Conservation (phyloP, 202 grass and related monocot species). For the Schoenoplectus tabernaemontani region DNA sequence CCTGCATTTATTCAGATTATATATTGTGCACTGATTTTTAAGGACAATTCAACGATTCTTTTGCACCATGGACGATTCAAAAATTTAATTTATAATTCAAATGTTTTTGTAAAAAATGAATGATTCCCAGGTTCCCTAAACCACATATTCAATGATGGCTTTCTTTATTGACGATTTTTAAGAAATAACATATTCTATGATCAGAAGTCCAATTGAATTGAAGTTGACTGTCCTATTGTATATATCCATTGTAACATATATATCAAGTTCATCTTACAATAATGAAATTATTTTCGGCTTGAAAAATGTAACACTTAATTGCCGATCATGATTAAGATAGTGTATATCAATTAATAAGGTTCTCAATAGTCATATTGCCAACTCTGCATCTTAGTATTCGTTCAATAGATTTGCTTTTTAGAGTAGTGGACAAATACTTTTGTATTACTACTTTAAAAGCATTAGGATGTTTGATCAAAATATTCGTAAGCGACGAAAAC, state of each 20-base stretch:
- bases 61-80: not conserved
- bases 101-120: not conserved
- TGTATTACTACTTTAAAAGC: not conserved
- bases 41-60: too few relatives aligned
- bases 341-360: too few relatives aligned
- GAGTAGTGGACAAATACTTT: not conserved
- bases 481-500: too few relatives aligned
- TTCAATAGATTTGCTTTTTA: not conserved
- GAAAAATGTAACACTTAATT: not conserved
- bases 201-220: not conserved
- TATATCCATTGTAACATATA: not conserved
- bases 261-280: not conserved
- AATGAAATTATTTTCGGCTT: not conserved
- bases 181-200: not conserved
- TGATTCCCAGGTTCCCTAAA: not conserved
- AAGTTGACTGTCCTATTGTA: not conserved
- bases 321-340: not conserved
- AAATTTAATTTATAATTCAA: not conserved
- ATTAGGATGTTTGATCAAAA: too few relatives aligned
- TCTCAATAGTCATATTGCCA: not conserved
- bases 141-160: not conserved
- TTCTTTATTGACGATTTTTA: not conserved
- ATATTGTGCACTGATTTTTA: too few relatives aligned
- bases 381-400: not conserved
- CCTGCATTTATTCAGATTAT: not conserved